Base-by-base conservation (phyloP, 257 asterid genomes). In the Jacaranda copaia region DNA sequence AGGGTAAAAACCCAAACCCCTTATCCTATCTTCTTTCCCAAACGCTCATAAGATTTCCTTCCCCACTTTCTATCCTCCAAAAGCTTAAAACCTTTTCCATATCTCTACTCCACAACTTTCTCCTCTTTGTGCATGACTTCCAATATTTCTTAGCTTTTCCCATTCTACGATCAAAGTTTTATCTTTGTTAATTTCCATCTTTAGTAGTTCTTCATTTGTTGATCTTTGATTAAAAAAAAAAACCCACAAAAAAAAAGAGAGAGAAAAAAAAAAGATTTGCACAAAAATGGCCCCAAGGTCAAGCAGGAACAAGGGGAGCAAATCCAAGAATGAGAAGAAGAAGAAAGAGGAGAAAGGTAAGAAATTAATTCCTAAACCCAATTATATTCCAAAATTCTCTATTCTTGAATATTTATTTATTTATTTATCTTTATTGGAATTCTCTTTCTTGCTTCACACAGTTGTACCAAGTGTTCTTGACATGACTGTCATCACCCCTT, bases 331-430 rank as follows among this genome's bases (percentile, higher is more conserved):
- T 62, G 98, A 96, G 48, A 93, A 87, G 90, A 96, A 85, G 97
- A 96, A 92, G 92, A 96, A 91, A 79, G 99, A 96, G 78, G 99
- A 96, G 80, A 96, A 92, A 83, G 97, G 99, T 91, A 25, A 25
- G 32, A 25, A 25, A 25, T 25, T 25, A 25, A 25, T 25, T 25
- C 32, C 32, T 2, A 25, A 25, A 25, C 32, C 32, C 32, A 25
- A 25, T 25, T 25, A 25, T 25, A 25, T 25, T 25, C 1, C 32
- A 25, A 25, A 25, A 25, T 25, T 25, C 1, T 25, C 32, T 25
- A 25, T 25, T 25, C 32, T 25, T 25, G 32, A 25, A 25, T 25
- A 25, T 0, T 36, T n/a, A 53, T 61, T 45, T 5, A 52, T 71
- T 36, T 9, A 9, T 38, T 63, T 11, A 2, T 15, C 52, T 52